Evolutionary conservation across 2,329 filamentous ascomycete species (phyloP), one percentile per base, ranked within the genome.

Genomic region (Alternaria ventricosa): DNA sequence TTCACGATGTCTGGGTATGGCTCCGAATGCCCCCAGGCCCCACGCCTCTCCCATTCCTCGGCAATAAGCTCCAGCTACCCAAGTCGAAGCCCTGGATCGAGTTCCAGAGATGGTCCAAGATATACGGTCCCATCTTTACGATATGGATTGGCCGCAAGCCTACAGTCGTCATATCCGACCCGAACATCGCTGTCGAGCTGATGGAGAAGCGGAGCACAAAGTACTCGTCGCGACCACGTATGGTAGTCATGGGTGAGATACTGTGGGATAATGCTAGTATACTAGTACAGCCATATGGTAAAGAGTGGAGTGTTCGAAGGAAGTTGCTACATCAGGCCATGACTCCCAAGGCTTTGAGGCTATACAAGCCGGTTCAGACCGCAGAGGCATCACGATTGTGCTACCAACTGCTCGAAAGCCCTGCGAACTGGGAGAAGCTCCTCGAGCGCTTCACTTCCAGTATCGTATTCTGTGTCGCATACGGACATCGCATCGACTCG

Each of bases 391-490:
- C 77, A 8, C 78, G 84, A n/a, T 65, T 86, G 5, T 80, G 81
- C 55, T 75, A 68, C 60, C 79, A 83, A 7, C 72, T 87, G 6
- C 71, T 86, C 12, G 60, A 73, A 4, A 75, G 75, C 6, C 79
- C 82, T 0, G 59, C 66, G 2, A 78, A 79, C 23, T 86, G 84
- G 76, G 83, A 84, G 64, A 80, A 81, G 53, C 76, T 81, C 18
- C 78, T 86, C 23, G 82, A 85, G 67, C 78, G 83, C 0, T 87
- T 84, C 65, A 84, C 84, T 0, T 80, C 82, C 2, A 84, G 82
- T 64, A 78, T 86, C 30, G 84, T 85, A 6, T 84, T 86, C 64
- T 84, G 81, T 6, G 82, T 86, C 5, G 80, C 84, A 5, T 87
- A 86, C 66, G 84, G 85, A 0, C 83, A 84, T 60, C 81, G 84